phyloP scores from a whole-genome alignment of 805 yeast species.

The Priceomyces melissophilus region DNA sequence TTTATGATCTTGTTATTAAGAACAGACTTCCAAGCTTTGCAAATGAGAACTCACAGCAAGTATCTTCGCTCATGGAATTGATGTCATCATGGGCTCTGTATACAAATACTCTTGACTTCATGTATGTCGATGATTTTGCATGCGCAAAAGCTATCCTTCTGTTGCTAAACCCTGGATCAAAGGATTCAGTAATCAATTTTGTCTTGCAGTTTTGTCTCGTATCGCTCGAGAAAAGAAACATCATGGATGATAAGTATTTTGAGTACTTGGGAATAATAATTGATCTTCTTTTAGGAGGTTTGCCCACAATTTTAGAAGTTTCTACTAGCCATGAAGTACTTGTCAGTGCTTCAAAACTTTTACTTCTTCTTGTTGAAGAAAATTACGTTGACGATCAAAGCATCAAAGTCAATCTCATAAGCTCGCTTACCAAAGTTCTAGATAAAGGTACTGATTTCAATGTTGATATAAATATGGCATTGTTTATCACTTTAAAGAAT shows the following conservation, averaged over 20 bases:
- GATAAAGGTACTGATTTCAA: conserved; percentile 53
- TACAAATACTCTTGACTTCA: conserved; percentile 45
- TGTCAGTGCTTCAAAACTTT: conserved; percentile 48
- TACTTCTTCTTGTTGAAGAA: conserved; percentile 52
- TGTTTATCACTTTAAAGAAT: conserved; percentile 54
- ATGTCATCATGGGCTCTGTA: conserved; percentile 52
- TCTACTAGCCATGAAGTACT: conserved; percentile 44
- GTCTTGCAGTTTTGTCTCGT: conserved; percentile 53
- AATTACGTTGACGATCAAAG: conserved; percentile 54
- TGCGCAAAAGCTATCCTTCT: conserved; percentile 55
- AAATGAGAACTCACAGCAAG: conserved; percentile 75
- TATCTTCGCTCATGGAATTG: conserved; percentile 70
- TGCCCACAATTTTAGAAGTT: conserved; percentile 48
- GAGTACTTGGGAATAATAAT: conserved; percentile 56
- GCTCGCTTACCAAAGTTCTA: conserved; percentile 57
- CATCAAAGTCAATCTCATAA: conserved; percentile 50
- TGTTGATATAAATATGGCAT: conserved; percentile 49
- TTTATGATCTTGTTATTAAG: conserved; percentile 52
- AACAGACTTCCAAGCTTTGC: conserved; percentile 71
- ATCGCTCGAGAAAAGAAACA: conserved; percentile 31
- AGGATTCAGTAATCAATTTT: conserved; percentile 59
- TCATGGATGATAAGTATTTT: conserved; percentile 40
- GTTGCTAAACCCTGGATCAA: conserved; percentile 56
- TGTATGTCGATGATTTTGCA: conserved; percentile 53
- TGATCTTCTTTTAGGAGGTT: conserved; percentile 47